Conservation (phyloP, 2,329 filamentous ascomycete species). For the Paecilomyces sp. region DNA sequence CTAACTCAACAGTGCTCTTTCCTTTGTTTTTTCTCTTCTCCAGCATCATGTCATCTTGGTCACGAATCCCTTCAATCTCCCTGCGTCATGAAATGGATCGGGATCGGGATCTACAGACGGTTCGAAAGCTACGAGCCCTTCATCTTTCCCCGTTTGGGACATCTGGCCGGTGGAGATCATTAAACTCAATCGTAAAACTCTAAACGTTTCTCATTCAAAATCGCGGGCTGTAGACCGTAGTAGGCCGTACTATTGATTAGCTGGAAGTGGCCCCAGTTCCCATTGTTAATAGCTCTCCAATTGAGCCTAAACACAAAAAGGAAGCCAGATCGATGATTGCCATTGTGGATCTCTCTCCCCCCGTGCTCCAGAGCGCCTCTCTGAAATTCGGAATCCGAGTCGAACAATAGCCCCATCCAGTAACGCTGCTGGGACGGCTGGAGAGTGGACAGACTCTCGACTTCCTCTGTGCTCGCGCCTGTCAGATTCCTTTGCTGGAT, state of each 20-base stretch:
- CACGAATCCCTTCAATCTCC: not conserved
- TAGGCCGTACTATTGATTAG: not conserved
- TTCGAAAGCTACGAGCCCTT: not conserved
- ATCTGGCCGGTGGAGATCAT: not conserved
- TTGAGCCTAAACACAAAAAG: not conserved
- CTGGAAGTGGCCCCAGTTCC: not conserved
- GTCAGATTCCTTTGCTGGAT: too few relatives aligned
- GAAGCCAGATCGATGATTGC: not conserved
- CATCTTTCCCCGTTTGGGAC: not conserved
- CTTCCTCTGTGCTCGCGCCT: too few relatives aligned
- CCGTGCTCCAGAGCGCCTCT: too few relatives aligned
- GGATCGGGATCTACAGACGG: not conserved
- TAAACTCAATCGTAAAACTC: not conserved
- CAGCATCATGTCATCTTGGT: not conserved
- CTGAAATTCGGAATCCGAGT: not conserved
- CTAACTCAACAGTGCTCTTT: too few relatives aligned
- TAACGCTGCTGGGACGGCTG: not conserved
- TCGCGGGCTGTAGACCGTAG: too few relatives aligned
- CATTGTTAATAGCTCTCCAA: not conserved
- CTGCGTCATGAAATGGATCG: not conserved
- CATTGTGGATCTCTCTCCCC: not conserved
- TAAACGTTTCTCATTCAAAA: too few relatives aligned
- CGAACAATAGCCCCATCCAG: not conserved
- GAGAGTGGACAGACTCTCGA: too few relatives aligned
- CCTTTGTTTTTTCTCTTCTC: not conserved